A percentile compares a stretch with the other conserved stretches of the same genome.
These are phyloP conservation scores for Balakata baccata DNA, from an alignment of 345 rosid genomes.

Conservation along the genomic window DNA sequence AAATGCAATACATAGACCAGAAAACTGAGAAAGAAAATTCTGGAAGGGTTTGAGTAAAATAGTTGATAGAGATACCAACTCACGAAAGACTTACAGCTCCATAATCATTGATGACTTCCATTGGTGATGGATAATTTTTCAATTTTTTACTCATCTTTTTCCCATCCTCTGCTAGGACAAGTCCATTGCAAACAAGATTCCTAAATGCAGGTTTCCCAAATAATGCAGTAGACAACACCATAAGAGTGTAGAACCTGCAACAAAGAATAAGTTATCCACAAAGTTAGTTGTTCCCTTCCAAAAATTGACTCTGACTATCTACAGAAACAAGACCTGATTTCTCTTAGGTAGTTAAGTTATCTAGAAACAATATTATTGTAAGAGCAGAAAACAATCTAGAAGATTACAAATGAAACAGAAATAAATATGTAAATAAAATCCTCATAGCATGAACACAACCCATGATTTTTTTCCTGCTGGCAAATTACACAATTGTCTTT, in stretches of 20 bases:
- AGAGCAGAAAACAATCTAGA: neutral
- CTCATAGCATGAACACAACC: neutral
- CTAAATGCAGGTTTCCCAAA: constrained; percentile 91
- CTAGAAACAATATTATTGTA: neutral
- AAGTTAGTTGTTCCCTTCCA: neutral
- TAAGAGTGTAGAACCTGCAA: constrained; percentile 93
- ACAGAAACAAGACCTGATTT: neutral
- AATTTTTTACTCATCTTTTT: constrained; percentile 94
- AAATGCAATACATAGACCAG: neutral
- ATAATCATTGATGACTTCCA: constrained; percentile 80
- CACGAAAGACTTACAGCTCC: constrained; percentile 74
- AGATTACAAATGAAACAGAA: neutral
- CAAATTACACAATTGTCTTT: neutral
- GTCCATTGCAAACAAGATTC: constrained; percentile 96
- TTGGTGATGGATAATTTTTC: constrained; percentile 86
- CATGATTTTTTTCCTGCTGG: neutral
- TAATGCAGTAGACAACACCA: constrained; percentile 97
- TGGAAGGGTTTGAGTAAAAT: neutral
- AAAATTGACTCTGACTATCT: neutral
- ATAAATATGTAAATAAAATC: neutral
- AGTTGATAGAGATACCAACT: neutral
- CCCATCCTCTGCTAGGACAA: constrained; percentile 96
- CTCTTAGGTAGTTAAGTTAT: neutral
- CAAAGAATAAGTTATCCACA: constrained; percentile 3
- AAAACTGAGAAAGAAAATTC: constrained; percentile 6